Percentiles rank a stretch among this genome's conserved stretches.
These are phyloP conservation scores for Colletotrichum musicola DNA, from an alignment of 2,329 filamentous ascomycete species.

Conservation along the genomic window DNA sequence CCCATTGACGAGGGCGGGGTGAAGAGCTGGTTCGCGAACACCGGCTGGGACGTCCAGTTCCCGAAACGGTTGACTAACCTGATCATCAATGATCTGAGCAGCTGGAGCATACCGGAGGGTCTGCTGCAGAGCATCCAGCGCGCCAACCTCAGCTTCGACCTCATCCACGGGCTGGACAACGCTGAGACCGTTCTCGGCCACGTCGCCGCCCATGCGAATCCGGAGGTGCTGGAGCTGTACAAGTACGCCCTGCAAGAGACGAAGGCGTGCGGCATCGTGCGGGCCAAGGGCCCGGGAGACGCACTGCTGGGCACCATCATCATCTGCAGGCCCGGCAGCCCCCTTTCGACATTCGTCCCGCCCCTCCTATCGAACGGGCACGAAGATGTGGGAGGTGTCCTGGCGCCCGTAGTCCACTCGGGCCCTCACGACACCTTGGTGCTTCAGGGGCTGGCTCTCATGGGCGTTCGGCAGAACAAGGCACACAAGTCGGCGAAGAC, in stretches of 20 bases:
- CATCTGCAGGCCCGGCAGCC: constrained; percentile 78
- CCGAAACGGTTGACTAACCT: constrained; percentile 73
- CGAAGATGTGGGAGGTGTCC: constrained; percentile 77
- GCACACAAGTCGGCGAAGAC: constrained; percentile 79
- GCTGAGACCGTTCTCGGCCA: constrained; percentile 80
- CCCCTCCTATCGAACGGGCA: constrained; percentile 70
- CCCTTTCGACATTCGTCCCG: constrained; percentile 77
- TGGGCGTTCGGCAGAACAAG: constrained; percentile 87
- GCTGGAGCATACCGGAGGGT: constrained; percentile 82
- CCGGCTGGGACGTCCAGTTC: constrained; percentile 84
- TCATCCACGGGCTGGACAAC: constrained; percentile 85
- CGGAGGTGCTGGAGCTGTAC: constrained; percentile 85
- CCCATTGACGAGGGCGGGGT: constrained; percentile 69
- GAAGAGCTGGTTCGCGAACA: constrained; percentile 87
- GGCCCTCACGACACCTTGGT: constrained; percentile 77
- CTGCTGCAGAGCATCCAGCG: constrained; percentile 79
- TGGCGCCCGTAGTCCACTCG: constrained; percentile 81
- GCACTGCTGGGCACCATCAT: constrained; percentile 83
- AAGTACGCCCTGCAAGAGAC: constrained; percentile 78
- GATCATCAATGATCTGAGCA: constrained; percentile 77
- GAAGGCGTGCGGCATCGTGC: constrained; percentile 82
- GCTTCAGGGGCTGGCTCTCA: constrained; percentile 80
- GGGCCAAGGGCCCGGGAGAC: constrained; percentile 78
- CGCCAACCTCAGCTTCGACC: constrained; percentile 82
- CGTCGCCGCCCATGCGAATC: constrained; percentile 79